These are phyloP conservation scores for Fusarium coffeatum DNA, from an alignment of 2,329 filamentous ascomycete species.

Conservation along the genomic window DNA sequence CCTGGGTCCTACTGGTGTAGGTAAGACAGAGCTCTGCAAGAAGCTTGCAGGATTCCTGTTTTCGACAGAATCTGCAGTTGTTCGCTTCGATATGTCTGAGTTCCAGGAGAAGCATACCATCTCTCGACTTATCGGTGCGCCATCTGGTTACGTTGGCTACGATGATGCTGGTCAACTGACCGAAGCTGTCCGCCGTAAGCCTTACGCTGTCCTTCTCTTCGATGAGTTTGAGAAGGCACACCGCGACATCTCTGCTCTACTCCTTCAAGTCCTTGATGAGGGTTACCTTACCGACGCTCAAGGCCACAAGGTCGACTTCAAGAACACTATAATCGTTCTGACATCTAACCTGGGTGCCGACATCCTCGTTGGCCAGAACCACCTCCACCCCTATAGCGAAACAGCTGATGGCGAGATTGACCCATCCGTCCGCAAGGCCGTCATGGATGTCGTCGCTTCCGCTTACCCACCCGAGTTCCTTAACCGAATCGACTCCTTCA, in stretches of 20 bases:
- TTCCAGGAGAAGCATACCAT: constrained; percentile 98
- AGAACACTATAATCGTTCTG: constrained; percentile 95
- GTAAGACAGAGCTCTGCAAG: constrained; percentile 97
- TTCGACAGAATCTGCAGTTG: constrained; percentile 88
- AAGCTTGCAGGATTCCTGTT: constrained; percentile 94
- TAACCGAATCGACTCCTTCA: constrained; percentile 96
- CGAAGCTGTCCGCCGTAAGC: constrained; percentile 93
- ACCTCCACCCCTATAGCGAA: constrained; percentile 71
- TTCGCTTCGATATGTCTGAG: constrained; percentile 97
- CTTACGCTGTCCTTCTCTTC: constrained; percentile 93
- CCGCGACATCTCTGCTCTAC: constrained; percentile 89
- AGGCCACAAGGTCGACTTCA: constrained; percentile 96
- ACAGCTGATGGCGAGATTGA: constrained; percentile 76
- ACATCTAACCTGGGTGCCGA: constrained; percentile 96
- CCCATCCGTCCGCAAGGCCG: constrained; percentile 77
- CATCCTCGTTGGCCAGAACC: constrained; percentile 83
- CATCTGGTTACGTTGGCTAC: constrained; percentile 95
- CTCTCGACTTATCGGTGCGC: constrained; percentile 89
- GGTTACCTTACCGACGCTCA: constrained; percentile 95
- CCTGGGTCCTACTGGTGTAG: constrained; percentile 94
- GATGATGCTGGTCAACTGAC: constrained; percentile 97
- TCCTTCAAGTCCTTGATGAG: constrained; percentile 95
- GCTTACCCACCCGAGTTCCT: constrained; percentile 91
- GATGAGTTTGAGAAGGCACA: constrained; percentile 99
- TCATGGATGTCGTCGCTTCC: constrained; percentile 86